Evolutionary conservation across 176 grass and related monocot genomes (phyloP).

Genomic region (Rhynchospora pubera): DNA sequence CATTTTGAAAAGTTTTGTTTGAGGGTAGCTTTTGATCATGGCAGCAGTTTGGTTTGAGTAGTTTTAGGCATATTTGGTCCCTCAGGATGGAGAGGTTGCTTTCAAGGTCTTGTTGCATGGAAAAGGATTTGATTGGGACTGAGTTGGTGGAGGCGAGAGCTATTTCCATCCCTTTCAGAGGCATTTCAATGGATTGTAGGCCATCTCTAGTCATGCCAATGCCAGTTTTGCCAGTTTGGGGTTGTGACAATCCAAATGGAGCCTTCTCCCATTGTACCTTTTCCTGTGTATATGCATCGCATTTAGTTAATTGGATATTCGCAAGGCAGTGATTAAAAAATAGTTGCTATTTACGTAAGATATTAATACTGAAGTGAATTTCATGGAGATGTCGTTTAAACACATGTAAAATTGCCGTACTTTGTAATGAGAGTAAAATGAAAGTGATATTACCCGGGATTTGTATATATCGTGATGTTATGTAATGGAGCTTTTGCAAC

Average conservation of each 20-base stretch:
- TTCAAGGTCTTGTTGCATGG: background rate
- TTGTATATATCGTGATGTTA: too few species aligned
- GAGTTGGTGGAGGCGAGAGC: conserved; percentile 13
- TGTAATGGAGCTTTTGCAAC: background rate
- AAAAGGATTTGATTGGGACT: background rate
- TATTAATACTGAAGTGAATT: background rate
- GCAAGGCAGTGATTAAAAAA: background rate
- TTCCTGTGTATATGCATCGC: conserved; percentile 24
- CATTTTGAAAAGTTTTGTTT: background rate
- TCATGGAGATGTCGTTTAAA: too few species aligned
- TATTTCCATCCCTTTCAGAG: conserved; percentile 63
- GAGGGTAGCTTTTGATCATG: background rate
- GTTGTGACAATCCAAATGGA: conserved; percentile 9
- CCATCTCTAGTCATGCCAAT: conserved; percentile 3
- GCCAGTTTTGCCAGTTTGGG: background rate
- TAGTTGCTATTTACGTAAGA: background rate
- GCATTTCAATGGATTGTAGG: conserved; percentile 43
- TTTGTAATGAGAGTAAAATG: too few species aligned
- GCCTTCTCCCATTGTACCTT: conserved; percentile 53
- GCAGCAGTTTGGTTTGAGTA: conserved; percentile 23
- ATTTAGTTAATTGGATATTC: background rate
- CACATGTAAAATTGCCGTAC: too few species aligned
- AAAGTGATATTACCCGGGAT: too few species aligned
- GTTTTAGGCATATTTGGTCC: conserved; percentile 47
- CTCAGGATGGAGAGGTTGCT: conserved; percentile 26